Base-by-base conservation (phyloP, 768 basidiomycete genomes). In the Clathrus columnatus region DNA sequence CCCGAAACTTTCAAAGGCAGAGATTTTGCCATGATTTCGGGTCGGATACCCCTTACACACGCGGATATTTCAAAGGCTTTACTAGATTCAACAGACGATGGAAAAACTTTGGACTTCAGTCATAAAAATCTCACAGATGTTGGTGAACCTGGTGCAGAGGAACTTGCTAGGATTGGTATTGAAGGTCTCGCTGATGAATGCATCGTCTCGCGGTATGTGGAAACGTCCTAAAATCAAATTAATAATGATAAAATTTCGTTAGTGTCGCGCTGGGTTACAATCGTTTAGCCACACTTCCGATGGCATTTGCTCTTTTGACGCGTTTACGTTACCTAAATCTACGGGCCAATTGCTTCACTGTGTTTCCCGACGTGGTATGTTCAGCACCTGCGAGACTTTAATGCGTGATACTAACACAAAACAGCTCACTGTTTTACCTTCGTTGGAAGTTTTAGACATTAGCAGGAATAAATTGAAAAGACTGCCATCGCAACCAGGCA, bases 371-470 rank as follows among this genome's bases (percentile, higher is more conserved):
- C 58, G 91, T 91, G 51, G 93, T 97, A 65, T 62, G 90, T 78
- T 42, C 48, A 57, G 59, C 56, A 48, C 48, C 29, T 32, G 54
- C 11, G 29, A 14, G 41, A 48, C 28, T 23, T 59, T 44, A 14
- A 43, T n/a, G 36, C 36, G 48, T 48, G 50, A n/a, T 59, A 41
- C 56, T 53, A 6, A 58, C 23, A 29, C 41, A 54, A 16, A 21
- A 53, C 28, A 69, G 93, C 75, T 96, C 44, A 91, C 88, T 45
- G 72, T 81, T 17, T 83, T 98, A 73, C 82, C 85, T 2, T 85
- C 85, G 5, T 76, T 99, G 53, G 95, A 99, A 70, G 95, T 93
- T 57, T 73, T 99, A 60, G 96, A 99, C 68, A 78, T 99, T 43
- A 93, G 91, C 60, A 83, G 89, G 61, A 99, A 99, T 72, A 90